Evolutionary conservation across 2,329 filamentous ascomycete genomes (phyloP), one percentile per base, ranked within the genome.

Genomic region (Mycosphaerella sp.): DNA sequence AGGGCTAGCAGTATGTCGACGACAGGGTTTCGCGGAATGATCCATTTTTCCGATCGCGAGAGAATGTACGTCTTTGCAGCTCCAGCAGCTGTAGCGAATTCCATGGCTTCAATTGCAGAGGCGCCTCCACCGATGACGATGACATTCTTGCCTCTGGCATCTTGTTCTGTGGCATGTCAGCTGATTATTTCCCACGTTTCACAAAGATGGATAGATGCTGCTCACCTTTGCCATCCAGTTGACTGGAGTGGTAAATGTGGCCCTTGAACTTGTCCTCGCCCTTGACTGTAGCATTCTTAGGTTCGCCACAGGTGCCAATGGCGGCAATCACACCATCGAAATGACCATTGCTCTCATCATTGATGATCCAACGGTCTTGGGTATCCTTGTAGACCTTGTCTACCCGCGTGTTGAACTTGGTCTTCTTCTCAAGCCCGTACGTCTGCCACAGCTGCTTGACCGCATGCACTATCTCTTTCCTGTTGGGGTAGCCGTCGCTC

Each of bases 251-350:
- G 62, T 81, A 84, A 35, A 90, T 80, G 1, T 80, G 70, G 2
- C 87, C 87, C 52, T 82, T 77, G 71, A 89, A 94, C 5, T 77
- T 74, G 3, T 86, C 81, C 67, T 87, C 80, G n/a, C 82, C 83
- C 0, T 80, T 77, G 3, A 94, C 76, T 6, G 77, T 73, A 0
- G 86, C 84, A 73, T 86, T 81, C 66, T 89, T 88, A 0, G 84
- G 79, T 4, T 87, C 84, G 30, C 88, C 88, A 52, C 87, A 94
- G 0, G 86, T 90, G 5, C 89, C 89, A 1, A 93, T 77, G 0
- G 86, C 86, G 0, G 84, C 83, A 45, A 95, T 80, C 7, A 94
- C 73, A 18, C 88, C 88, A 43, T 93, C 87, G 57, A 90, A 95
- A 5, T 73, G 76, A 7, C 87, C 87, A 49, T 86, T 75, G 4